phyloP scores from a whole-genome alignment of 2,329 filamentous ascomycete genomes.

The Phyllosticta citriasiana region DNA sequence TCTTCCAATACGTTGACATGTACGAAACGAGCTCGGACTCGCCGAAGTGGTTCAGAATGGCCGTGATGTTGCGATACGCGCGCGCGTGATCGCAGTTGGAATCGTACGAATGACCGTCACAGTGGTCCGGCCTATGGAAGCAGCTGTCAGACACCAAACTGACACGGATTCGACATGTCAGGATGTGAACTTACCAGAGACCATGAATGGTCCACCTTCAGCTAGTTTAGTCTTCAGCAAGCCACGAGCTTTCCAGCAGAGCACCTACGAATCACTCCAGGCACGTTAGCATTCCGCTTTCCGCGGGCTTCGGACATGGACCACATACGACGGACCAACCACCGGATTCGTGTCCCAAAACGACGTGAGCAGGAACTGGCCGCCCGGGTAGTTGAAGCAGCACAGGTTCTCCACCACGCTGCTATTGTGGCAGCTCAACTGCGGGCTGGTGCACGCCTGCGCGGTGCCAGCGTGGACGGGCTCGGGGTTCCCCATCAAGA shows the following conservation, averaged over 20 bases:
- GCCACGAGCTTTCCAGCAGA: neutral
- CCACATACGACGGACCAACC: slow-evolving; percentile 35
- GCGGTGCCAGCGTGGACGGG: slow-evolving; percentile 19
- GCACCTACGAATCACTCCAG: neutral
- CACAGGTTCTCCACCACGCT: slow-evolving; percentile 54
- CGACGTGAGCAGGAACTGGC: slow-evolving; percentile 62
- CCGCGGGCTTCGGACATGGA: neutral
- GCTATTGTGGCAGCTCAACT: slow-evolving; percentile 55
- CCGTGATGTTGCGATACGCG: slow-evolving; percentile 54
- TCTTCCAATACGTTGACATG: slow-evolving; percentile 65
- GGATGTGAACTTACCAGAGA: slow-evolving; percentile 40
- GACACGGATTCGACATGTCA: neutral
- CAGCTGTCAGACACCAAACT: neutral
- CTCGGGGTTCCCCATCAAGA: slow-evolving; percentile 21
- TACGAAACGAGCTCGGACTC: slow-evolving; percentile 49
- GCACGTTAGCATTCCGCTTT: slow-evolving; percentile 26
- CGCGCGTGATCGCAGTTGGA: slow-evolving; percentile 53
- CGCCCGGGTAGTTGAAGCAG: slow-evolving; percentile 65
- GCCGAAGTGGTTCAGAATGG: slow-evolving; percentile 48
- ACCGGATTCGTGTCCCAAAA: slow-evolving; percentile 64
- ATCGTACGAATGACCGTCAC: slow-evolving; percentile 56
- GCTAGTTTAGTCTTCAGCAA: slow-evolving; percentile 36
- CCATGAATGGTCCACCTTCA: slow-evolving; percentile 60
- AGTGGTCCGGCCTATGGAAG: slow-evolving; percentile 38
- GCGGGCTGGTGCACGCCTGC: slow-evolving; percentile 27